Evolutionary conservation across 768 basidiomycete species (phyloP), one percentile per base, ranked within the genome.

Genomic region (Xerocomus spinulosus): DNA sequence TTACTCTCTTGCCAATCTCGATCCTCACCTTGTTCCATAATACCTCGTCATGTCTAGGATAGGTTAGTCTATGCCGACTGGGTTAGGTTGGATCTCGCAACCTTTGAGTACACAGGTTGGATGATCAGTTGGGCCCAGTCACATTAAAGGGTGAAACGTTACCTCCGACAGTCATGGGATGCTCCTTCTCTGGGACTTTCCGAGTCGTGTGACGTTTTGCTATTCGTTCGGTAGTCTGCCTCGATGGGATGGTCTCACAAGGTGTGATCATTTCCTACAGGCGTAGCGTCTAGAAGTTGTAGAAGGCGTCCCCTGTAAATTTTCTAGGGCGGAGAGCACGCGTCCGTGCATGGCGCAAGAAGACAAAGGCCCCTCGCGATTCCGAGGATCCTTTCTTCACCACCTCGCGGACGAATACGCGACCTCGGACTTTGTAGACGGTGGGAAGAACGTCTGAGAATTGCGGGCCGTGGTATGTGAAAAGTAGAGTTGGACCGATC

Each of bases 11-110:
- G 24, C 54, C 30, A 33, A 44, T 36, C 44, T 44, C 25, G 52
- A 49, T 49, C 59, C 55, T 45, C 45, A 49, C 25, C 5, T 5
- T 13, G 28, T 61, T 60, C 51, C 55, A 58, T 61, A 50, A 37
- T 53, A 35, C 45, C 49, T 45, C 23, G 6, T 28, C 21, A 38
- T 20, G 24, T 38, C 37, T 23, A 20, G 6, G 3, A 18, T 28
- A 28, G n/a, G n/a, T 28, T 28, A 5, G 10, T 28, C 26, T 28
- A 10, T 28, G 26, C 26, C 26, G n/a, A n/a, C n/a, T n/a, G n/a
- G n/a, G n/a, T n/a, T n/a, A n/a, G n/a, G n/a, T n/a, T n/a, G n/a
- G n/a, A 28, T 28, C 26, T 28, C 10, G n/a, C 26, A 28, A 10
- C 26, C 26, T 6, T 28, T 5, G 6, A 28, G 6, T 5, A 28